These are phyloP conservation scores for Bertia moriformis DNA, from an alignment of 2,329 filamentous ascomycete species.

Conservation along the genomic window DNA sequence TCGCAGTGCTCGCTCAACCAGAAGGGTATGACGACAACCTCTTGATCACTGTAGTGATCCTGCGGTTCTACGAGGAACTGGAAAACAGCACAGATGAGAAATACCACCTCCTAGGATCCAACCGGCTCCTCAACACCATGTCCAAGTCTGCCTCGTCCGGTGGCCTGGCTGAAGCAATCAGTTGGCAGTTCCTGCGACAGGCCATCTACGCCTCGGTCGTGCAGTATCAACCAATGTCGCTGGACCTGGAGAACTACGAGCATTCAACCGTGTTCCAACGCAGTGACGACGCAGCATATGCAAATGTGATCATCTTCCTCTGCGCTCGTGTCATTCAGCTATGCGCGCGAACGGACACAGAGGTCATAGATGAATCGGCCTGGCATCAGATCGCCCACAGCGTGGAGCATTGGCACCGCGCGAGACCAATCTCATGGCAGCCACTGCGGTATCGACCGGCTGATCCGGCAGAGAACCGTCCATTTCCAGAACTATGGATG, in stretches of 20 bases:
- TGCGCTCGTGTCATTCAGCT: conserved; percentile 11
- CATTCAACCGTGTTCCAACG: conserved; percentile 5
- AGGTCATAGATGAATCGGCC: not conserved
- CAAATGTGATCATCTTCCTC: conserved; percentile 8
- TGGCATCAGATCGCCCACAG: conserved; percentile 2
- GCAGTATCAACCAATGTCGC: conserved; percentile 6
- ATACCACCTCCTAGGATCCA: conserved; percentile 20
- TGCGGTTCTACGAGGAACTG: conserved; percentile 30
- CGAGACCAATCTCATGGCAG: conserved; percentile 14
- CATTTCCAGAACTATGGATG: conserved; percentile 20
- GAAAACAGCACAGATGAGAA: conserved; percentile 15
- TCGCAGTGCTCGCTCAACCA: conserved; percentile 24
- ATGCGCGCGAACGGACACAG: not conserved
- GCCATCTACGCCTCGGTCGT: conserved; percentile 21
- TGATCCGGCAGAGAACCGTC: conserved; percentile 8
- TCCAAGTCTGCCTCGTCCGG: conserved; percentile 19
- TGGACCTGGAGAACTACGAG: conserved; percentile 8
- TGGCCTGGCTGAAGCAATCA: conserved; percentile 21
- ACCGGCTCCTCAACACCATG: conserved; percentile 19
- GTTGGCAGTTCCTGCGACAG: conserved; percentile 22
- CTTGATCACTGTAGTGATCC: conserved; percentile 29
- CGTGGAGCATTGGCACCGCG: conserved; percentile 14
- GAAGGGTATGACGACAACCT: conserved; percentile 27
- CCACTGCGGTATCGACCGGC: conserved; percentile 14
- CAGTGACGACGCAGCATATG: conserved; percentile 6